phyloP scores from a whole-genome alignment of 805 yeast species.

The Myxozyma neotropica region DNA sequence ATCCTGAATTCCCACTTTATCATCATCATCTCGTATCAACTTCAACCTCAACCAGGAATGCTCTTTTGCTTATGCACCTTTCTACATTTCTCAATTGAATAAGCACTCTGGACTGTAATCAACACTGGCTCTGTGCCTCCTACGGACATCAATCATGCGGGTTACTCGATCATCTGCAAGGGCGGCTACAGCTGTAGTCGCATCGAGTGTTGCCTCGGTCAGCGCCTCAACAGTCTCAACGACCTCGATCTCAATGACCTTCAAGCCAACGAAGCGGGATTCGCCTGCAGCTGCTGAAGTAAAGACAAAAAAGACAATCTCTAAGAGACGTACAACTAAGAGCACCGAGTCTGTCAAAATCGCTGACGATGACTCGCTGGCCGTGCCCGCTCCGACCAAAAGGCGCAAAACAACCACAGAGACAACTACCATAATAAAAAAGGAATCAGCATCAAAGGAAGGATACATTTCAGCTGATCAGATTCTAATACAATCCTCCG shows the following conservation, averaged over 20 bases:
- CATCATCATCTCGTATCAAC: background rate
- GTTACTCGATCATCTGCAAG: conserved; percentile 1
- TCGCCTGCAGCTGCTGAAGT: background rate
- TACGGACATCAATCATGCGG: background rate
- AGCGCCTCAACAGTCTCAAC: background rate
- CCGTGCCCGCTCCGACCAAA: background rate
- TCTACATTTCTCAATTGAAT: too few species aligned
- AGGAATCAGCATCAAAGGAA: background rate
- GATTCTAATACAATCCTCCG: background rate
- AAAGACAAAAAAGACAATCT: background rate
- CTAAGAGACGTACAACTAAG: background rate
- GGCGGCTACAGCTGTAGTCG: background rate
- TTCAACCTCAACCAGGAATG: too few species aligned
- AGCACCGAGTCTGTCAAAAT: background rate
- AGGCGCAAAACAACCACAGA: background rate
- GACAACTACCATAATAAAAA: background rate
- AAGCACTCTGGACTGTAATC: too few species aligned
- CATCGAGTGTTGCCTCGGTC: background rate
- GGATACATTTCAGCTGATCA: conserved; percentile 4
- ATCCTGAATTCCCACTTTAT: background rate
- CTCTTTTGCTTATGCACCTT: too few species aligned
- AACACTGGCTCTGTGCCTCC: background rate
- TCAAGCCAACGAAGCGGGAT: background rate
- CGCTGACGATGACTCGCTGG: background rate
- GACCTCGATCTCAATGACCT: background rate